These are phyloP conservation scores for Kwoniella sp. DNA, from an alignment of 768 basidiomycete species.

Conservation along the genomic window DNA sequence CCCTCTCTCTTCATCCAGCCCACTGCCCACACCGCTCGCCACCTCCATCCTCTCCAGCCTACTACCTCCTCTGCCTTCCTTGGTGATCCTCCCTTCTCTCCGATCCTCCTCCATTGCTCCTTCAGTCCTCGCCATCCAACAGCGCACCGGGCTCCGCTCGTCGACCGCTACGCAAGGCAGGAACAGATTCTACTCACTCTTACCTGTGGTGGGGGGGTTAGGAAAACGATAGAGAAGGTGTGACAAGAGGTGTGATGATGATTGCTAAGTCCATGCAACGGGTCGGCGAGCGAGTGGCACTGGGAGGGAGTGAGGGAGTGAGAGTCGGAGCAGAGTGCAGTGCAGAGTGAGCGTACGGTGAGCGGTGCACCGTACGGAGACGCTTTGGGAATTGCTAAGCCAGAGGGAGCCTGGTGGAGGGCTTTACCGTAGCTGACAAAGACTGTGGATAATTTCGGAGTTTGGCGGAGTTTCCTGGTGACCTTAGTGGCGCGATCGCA, in stretches of 20 bases:
- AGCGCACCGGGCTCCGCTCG: no score
- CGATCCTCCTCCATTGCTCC: neutral
- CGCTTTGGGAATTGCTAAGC: no score
- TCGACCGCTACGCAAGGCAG: no score
- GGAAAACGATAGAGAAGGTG: neutral
- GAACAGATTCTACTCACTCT: constrained; percentile 21
- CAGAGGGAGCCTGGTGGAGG: no score
- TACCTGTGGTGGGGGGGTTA: constrained; percentile 5
- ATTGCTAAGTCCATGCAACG: neutral
- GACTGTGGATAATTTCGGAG: constrained; percentile 5
- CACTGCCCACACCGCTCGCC: neutral
- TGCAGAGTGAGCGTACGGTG: neutral
- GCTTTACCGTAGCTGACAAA: no score
- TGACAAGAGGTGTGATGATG: neutral
- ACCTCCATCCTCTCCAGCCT: constrained; percentile 1
- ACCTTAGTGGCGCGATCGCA: neutral
- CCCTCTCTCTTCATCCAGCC: neutral
- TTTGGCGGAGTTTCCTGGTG: constrained; percentile 19
- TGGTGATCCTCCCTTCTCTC: neutral
- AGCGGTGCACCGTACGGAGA: neutral
- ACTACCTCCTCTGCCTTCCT: constrained; percentile 2
- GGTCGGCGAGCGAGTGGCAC: neutral
- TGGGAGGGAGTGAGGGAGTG: neutral
- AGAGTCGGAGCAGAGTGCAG: neutral
- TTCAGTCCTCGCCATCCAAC: no score